Percentiles rank a stretch among this genome's conserved stretches.
phyloP scores from a whole-genome alignment of 139 green algal species.

The Micractinium conductrix region DNA sequence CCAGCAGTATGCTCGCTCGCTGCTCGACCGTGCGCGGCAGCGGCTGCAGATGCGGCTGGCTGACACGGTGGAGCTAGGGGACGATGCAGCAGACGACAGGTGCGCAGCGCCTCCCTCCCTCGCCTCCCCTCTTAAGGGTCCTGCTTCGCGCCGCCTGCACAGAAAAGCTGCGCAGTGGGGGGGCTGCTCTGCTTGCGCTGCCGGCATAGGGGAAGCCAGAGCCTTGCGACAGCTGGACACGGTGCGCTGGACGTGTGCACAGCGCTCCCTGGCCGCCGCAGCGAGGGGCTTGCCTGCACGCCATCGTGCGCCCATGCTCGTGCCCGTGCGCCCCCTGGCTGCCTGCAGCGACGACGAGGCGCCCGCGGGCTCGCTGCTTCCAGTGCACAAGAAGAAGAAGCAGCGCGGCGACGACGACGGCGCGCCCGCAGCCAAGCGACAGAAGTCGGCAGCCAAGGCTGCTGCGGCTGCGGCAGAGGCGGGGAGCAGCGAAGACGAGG shows the following conservation, averaged over 20 bases:
- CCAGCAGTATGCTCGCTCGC: constrained; percentile 53
- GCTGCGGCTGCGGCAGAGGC: background rate
- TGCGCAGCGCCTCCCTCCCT: too few species aligned
- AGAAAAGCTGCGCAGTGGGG: background rate
- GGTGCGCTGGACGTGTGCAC: background rate
- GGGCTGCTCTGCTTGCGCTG: background rate
- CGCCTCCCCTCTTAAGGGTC: too few species aligned
- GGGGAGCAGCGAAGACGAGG: constrained; percentile 12
- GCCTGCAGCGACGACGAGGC: constrained; percentile 14
- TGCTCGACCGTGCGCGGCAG: constrained; percentile 57
- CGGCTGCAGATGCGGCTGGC: constrained; percentile 49
- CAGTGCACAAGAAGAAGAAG: background rate
- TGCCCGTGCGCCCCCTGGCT: too few species aligned
- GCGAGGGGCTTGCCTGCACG: too few species aligned
- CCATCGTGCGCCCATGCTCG: background rate
- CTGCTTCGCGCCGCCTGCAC: too few species aligned
- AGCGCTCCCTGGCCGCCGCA: too few species aligned
- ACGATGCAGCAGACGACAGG: background rate
- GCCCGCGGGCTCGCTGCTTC: constrained; percentile 5
- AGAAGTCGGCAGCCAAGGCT: background rate
- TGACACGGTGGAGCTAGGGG: constrained; percentile 37
- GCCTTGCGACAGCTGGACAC: background rate
- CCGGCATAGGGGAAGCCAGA: background rate
- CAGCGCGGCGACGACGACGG: background rate
- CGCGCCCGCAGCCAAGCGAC: background rate